These are phyloP conservation scores for Phaffia tasmanica DNA, from an alignment of 768 basidiomycete genomes.

Conservation along the genomic window DNA sequence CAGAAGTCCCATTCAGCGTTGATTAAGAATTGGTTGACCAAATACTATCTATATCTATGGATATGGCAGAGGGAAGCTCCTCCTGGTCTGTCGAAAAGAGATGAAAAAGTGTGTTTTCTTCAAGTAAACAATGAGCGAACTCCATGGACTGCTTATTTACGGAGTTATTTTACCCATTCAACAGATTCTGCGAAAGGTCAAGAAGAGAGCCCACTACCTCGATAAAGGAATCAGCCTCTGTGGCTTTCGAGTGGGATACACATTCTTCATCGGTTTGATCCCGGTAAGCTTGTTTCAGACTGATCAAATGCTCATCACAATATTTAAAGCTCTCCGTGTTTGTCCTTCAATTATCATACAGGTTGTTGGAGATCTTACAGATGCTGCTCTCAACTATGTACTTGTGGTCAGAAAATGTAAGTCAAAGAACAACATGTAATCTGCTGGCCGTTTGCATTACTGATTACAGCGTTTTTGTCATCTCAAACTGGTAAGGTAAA, in stretches of 20 bases:
- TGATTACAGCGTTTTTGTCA: too few relatives aligned
- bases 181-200: background rate
- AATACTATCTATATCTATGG: too few relatives aligned
- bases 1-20: too few relatives aligned
- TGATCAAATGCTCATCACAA: slow-evolving; percentile 13
- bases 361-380: background rate
- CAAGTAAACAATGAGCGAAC: too few relatives aligned
- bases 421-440: background rate
- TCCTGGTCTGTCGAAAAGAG: too few relatives aligned
- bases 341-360: background rate
- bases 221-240: slow-evolving; percentile 23
- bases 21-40: too few relatives aligned
- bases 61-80: too few relatives aligned
- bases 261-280: slow-evolving; percentile 23
- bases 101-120: too few relatives aligned
- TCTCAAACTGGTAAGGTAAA: too few relatives aligned
- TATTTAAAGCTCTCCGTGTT: slow-evolving; percentile 1
- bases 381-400: slow-evolving; percentile 22
- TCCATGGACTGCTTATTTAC: too few relatives aligned
- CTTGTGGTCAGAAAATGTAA: slow-evolving; percentile 22
- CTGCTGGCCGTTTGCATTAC: too few relatives aligned
- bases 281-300: slow-evolving; percentile 11
- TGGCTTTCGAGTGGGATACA: slow-evolving; percentile 24
- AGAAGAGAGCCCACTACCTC: slow-evolving; percentile 17
- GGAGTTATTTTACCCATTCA: too few relatives aligned